Evolutionary conservation across 345 rosid genomes (phyloP).

Genomic region (Gossypium arboreum): DNA sequence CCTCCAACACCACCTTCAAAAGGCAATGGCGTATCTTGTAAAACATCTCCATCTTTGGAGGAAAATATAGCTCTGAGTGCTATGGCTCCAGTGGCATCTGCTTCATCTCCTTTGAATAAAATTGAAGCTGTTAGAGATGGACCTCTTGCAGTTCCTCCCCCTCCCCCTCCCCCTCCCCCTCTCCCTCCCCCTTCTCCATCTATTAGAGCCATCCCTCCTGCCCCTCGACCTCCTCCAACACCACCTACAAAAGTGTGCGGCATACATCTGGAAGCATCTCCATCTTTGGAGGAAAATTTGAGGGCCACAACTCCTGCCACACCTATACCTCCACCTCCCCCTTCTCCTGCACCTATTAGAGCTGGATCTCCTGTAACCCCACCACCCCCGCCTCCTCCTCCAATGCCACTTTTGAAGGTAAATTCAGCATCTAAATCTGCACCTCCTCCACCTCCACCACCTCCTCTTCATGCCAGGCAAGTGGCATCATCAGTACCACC

Average conservation of each 20-base stretch:
- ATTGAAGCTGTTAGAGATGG: conserved; percentile 12
- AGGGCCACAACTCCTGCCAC: background rate
- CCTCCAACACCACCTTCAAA: conserved; percentile 18
- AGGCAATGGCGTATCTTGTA: background rate
- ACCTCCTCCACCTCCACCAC: too few species aligned
- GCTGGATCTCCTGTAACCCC: conserved; percentile 27
- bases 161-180: conserved; percentile 29
- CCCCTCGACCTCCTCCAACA: conserved; percentile 24
- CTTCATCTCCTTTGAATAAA: background rate
- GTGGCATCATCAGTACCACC: too few species aligned
- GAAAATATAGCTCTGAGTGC: background rate
- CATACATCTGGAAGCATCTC: background rate
- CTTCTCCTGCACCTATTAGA: conserved; percentile 28
- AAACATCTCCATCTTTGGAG: background rate
- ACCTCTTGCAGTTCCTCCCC: conserved; percentile 44
- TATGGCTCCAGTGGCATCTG: conserved; percentile 11
- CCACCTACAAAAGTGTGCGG: background rate
- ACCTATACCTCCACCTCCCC: conserved; percentile 36
- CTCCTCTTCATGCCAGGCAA: too few species aligned
- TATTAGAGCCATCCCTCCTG: conserved; percentile 22
- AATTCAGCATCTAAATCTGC: too few species aligned
- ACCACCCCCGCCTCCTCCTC: conserved; percentile 40
- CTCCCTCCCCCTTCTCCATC: background rate
- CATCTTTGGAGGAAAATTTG: conserved; percentile 27
- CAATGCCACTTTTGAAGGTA: too few species aligned